Evolutionary conservation across 2,329 filamentous ascomycete genomes (phyloP), one percentile per base, ranked within the genome.

Genomic region (Xylaria sp.): DNA sequence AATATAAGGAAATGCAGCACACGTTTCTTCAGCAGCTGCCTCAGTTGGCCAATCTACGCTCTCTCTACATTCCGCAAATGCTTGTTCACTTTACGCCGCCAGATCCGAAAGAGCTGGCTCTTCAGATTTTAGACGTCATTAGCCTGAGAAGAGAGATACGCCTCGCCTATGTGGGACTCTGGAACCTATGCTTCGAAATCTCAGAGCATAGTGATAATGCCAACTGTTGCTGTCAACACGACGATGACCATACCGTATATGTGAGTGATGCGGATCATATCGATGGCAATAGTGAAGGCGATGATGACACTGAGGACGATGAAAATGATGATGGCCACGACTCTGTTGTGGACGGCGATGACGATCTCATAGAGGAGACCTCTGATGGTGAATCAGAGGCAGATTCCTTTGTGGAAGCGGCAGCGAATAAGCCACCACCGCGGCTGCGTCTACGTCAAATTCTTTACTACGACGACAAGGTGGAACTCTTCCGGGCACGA

Each of bases 381-480:
- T 84, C 82, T 53, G 82, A 83, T 61, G 78, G 80, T 15, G 86
- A 87, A 70, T 85, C 84, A 58, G 82, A 84, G 51, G 77, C 81
- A 9, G 86, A 88, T 68, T 85, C 83, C 4, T 83, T 83, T 54
- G 75, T 81, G 69, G 83, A 84, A 39, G 84, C 84, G 22, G 80
- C 81, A 5, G 79, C 82, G 39, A 74, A 72, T 25, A 72, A 73
- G 17, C 77, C 81, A 44, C 79, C 77, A 58, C 75, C 78, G 33
- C 81, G 85, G 72, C 83, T 94, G 66, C 85, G 88, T 61, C 81
- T 95, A 71, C 83, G 91, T 68, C 92, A 95, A 81, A 95, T 96
- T 69, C 79, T 94, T 69, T 95, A 93, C 78, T 94, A 93, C 74
- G 92, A 95, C 76, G 92, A 95, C 76, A 92, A 93, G 78, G 88